These are phyloP conservation scores for Suillus hirtellus DNA, from an alignment of 768 basidiomycete genomes.

Conservation along the genomic window DNA sequence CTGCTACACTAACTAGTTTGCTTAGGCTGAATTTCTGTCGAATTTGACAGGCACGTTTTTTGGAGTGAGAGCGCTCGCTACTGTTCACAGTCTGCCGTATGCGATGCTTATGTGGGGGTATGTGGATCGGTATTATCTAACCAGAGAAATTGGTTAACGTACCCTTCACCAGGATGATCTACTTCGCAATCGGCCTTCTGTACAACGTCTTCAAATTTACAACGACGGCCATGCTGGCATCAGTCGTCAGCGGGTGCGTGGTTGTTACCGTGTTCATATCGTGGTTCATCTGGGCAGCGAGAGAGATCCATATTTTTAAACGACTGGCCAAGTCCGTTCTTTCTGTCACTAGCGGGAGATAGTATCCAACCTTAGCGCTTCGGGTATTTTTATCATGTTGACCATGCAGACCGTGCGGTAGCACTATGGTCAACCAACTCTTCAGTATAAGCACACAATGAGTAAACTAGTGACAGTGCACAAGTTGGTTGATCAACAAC, in stretches of 20 bases:
- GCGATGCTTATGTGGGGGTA: conserved; percentile 35
- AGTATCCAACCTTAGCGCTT: background rate
- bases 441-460: background rate
- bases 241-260: conserved; percentile 20
- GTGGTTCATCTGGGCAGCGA: conserved; percentile 15
- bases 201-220: conserved; percentile 25
- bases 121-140: conserved; percentile 3
- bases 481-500: too few species aligned
- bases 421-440: background rate
- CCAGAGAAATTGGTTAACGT: background rate
- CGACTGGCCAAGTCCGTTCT: background rate
- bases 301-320: background rate
- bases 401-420: background rate
- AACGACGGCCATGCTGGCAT: conserved; percentile 14
- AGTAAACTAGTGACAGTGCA: background rate
- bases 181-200: conserved; percentile 28
- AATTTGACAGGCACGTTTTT: conserved; percentile 15
- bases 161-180: conserved; percentile 23
- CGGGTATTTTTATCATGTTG: background rate
- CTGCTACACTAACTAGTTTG: too few species aligned
- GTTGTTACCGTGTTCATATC: conserved; percentile 21
- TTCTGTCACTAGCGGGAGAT: background rate
- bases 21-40: conserved; percentile 28
- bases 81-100: conserved; percentile 35
- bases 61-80: conserved; percentile 31